Base-by-base conservation (phyloP, 192 early-diverging fungal species). In the Entomortierella beljakovae region DNA sequence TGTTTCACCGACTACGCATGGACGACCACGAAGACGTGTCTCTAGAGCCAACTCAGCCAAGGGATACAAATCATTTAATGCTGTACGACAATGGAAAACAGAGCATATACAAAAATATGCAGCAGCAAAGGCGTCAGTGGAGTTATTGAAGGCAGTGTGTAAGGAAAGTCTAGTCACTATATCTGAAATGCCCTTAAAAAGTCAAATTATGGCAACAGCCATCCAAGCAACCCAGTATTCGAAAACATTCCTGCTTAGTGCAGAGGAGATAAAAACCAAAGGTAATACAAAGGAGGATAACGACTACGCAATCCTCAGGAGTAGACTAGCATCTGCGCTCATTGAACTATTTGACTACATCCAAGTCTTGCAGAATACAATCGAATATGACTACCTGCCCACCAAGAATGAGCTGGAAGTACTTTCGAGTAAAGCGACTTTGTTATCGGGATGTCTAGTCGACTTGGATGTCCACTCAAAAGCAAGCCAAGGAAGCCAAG, bases 51-150 rank as follows among this genome's bases (percentile, higher is more conserved):
- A 65, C 25, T 79, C 75, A 1, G 75, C 75, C 20, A 79, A 70
- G 29, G 68, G 75, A 28, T 79, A 70, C 57, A 79, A 79, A 43
- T 79, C 75, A 2, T 79, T 79, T 50, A 79, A 79, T 33, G 75
- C 75, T 18, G 75, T 79, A 9, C 65, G 75, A 22, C 67, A 79
- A 25, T 69, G 60, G 66, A 79, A 65, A 22, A 20, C 43, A 11
- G 75, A 79, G 56, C 64, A 79, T 20, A 1, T 40, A 2, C 75
- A 79, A 38, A 69, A 70, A 32, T 57, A 60, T 42, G 52, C 37
- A 18, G 35, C 62, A 2, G 75, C 75, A 29, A 64, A 58, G 32
- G 58, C 31, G 50, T 53, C 67, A 2, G 49, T 79, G 9, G 75
- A 79, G 68, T 26, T 34, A 15, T 57, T 70, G 10, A 25, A 70